A percentile compares a stretch with the other conserved stretches of the same genome.
Conservation (phyloP, 2,329 filamentous ascomycete genomes). For the Fusarium pseudocircinatum region DNA sequence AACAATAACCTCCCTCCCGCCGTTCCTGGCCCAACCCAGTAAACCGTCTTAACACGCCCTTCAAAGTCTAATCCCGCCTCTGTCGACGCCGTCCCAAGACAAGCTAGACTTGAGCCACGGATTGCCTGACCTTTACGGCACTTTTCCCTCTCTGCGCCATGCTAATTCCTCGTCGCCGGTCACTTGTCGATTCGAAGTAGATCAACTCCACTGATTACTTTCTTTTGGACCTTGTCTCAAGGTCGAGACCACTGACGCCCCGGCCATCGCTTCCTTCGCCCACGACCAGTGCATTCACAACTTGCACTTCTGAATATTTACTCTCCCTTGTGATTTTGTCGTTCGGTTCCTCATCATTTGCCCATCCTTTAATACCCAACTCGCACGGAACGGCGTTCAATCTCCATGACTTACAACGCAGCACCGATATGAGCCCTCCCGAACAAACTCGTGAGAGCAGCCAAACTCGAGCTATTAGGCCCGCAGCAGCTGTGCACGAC, state of each 20-base stretch:
- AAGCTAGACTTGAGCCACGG: constrained; percentile 33
- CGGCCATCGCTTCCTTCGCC: constrained; percentile 18
- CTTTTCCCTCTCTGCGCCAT: constrained; percentile 34
- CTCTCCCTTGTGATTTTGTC: not conserved
- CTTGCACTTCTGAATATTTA: constrained; percentile 12
- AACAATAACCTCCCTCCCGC: not conserved
- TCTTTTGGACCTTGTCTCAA: constrained; percentile 18
- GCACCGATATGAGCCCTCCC: constrained; percentile 47
- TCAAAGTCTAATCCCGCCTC: constrained; percentile 34
- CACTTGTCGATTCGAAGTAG: constrained; percentile 34
- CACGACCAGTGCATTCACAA: constrained; percentile 11
- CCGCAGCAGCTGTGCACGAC: constrained; percentile 38
- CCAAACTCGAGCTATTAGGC: constrained; percentile 43
- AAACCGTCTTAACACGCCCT: constrained; percentile 24
- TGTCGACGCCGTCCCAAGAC: constrained; percentile 36
- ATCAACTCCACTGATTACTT: constrained; percentile 25
- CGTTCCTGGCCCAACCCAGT: constrained; percentile 20
- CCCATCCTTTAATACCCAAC: not conserved
- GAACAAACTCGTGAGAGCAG: constrained; percentile 45
- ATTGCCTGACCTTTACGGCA: constrained; percentile 29
- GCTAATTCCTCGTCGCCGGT: constrained; percentile 29
- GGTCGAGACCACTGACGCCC: constrained; percentile 20
- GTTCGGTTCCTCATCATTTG: not conserved
- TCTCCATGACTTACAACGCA: constrained; percentile 41
- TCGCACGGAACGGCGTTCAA: constrained; percentile 17